Conservation (phyloP, 345 rosid genomes). For the Populus deltoides region DNA sequence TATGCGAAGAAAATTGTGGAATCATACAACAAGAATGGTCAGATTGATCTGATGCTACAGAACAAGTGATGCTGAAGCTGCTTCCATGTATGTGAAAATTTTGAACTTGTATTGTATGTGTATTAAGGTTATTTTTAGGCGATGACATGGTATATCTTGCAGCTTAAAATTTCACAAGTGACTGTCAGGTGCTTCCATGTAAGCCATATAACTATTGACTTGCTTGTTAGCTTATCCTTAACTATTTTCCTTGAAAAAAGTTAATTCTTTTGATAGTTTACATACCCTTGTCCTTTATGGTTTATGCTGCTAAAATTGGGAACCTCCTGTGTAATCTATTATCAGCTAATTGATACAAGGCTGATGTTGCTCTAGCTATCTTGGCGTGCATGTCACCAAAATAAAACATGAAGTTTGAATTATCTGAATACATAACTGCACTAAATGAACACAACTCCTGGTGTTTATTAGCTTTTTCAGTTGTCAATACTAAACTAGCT, state of each 20-base stretch:
- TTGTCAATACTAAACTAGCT: neutral
- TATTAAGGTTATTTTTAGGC: neutral
- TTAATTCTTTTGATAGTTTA: neutral
- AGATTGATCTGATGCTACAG: slow-evolving; percentile 70
- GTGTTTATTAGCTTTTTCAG: neutral
- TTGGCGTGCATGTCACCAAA: neutral
- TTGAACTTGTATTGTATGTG: neutral
- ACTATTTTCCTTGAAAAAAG: neutral
- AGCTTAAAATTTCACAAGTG: neutral
- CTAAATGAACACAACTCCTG: neutral
- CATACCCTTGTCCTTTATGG: neutral
- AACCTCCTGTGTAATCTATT: neutral
- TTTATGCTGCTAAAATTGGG: neutral
- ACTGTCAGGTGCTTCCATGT: neutral
- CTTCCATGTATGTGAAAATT: slow-evolving; percentile 14
- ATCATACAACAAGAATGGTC: slow-evolving; percentile 70
- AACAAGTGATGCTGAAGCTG: slow-evolving; percentile 32
- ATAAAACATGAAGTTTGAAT: neutral
- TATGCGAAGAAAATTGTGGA: slow-evolving; percentile 79
- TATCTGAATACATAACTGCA: neutral
- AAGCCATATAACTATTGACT: neutral
- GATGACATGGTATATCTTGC: neutral
- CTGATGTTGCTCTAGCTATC: neutral
- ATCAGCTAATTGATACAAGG: neutral
- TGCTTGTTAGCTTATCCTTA: neutral